Base-by-base conservation (phyloP, 768 basidiomycete species). In the Auriscalpium microsporum region DNA sequence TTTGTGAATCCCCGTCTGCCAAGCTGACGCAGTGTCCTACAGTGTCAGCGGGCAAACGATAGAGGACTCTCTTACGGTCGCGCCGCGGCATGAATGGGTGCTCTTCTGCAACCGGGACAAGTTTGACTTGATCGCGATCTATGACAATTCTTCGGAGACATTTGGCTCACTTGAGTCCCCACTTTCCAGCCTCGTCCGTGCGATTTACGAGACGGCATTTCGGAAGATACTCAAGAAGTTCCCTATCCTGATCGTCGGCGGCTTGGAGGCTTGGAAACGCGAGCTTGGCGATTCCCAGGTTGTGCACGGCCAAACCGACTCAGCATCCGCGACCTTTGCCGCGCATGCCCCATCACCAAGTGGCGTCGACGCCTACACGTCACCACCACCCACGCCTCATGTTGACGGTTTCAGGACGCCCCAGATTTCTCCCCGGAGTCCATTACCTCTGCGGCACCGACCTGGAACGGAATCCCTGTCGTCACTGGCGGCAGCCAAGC, bases 91-190 rank as follows among this genome's bases (percentile, higher is more conserved):
- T 40, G 94, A 97, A 69, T 75, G 74, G 46, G 75, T 76, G 2
- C 74, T 88, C n/a, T 98, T 98, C 68, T 68, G 73, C 44, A 87
- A 91, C 57, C 87, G 95, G 42, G 82, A 93, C 64, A 86, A 87
- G 62, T 95, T 90, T 66, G 94, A 96, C 61, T 69, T 94, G 19
- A 83, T 99, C 23, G 89, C 86, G 14, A 73, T 97, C 4, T 94
- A 94, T 68, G 94, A 98, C 68, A 64, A 78, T 50, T 68, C 74
- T 34, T 83, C 89, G 47, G 75, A 78, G 53, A 68, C 73, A 16
- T 76, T 82, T 51, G 78, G 76, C 2, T 67, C 69, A 3, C 67
- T 72, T 17, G 73, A 73, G 10, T 74, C 81, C 0, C 80, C 84
- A 0, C 66, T 88, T n/a, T 74, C 79, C 1, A 66, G 75, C 17